Base-by-base conservation (phyloP, 179 eudicot species). In the Spergularia azorica region DNA sequence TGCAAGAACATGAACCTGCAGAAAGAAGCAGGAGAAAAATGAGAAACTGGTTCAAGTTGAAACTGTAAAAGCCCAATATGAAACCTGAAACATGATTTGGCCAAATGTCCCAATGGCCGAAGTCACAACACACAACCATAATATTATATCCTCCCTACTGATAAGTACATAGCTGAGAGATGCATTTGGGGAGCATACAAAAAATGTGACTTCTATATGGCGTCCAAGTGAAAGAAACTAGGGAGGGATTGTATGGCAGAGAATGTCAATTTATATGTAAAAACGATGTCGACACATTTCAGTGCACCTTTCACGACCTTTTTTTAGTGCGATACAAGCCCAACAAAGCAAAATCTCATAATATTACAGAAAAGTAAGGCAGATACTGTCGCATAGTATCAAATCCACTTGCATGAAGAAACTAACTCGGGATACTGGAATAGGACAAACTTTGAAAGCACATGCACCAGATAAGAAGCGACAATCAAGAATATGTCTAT, bases 1-100 rank as follows among this genome's bases (percentile, higher is more conserved):
- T 55, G 94, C 96, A 80, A 95, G 91, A 79, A 95, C 85, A 69
- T 93, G 86, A 60, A 90, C 99, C 99, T 95, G 78, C 65, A 81
- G 50, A 57, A 76, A 26, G 52, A 76, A 75, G 39, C 50, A 59
- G n/a, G 6, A 61, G 63, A 54, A 54, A 43, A 52, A 70, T 77
- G 15, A 72, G 59, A 59, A n/a, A 41, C 36, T 65, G 10, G 54
- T 32, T 43, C 16, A n/a, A n/a, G 20, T 39, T n/a, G 20, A 51
- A 75, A 52, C n/a, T 26, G 11, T 52, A 59, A 72, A 38, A 48
- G 2, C 58, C 63, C 14, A 65, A 48, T 39, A 64, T 38, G 68
- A 64, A 64, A 38, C 15, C 68, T 38, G 20, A 64, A 38, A 64
- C 57, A 68, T n/a, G 13, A 68, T 18, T 48, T 20, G 39, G 32